These are phyloP conservation scores for Mortierella antarctica DNA, from an alignment of 192 early-diverging fungal species.

Conservation along the genomic window DNA sequence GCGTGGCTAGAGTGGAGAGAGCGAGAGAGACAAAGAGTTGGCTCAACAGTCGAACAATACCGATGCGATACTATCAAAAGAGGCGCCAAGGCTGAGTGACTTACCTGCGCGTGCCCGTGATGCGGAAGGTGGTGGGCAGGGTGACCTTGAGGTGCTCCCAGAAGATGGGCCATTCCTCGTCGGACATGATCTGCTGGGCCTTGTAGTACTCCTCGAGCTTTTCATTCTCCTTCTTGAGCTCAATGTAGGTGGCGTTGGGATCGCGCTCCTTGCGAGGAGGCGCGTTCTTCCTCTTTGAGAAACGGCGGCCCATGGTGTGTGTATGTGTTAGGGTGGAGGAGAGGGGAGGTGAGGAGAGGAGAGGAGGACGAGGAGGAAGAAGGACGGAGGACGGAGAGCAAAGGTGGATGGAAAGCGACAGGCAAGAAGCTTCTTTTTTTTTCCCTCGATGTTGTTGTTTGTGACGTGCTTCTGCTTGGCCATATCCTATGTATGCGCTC, in stretches of 20 bases:
- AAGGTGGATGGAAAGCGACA: background rate
- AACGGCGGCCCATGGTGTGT: constrained; percentile 37
- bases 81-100: background rate
- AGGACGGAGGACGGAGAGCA: background rate
- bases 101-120: constrained; percentile 89
- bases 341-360: background rate
- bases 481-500: background rate
- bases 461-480: background rate
- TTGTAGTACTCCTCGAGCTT: constrained; percentile 78
- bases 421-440: background rate
- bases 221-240: constrained; percentile 68
- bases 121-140: constrained; percentile 93
- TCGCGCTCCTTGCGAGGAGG: constrained; percentile 51
- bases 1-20: constrained; percentile 61
- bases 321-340: background rate
- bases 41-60: too few relatives aligned
- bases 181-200: constrained; percentile 78
- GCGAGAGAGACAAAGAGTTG: background rate
- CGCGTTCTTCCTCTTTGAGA: constrained; percentile 36
- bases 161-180: constrained; percentile 86
- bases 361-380: background rate
- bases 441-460: constrained; percentile 1
- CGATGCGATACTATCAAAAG: background rate
- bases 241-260: constrained; percentile 46
- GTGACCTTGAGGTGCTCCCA: constrained; percentile 74